Evolutionary conservation across 495 filamentous ascomycete genomes (phyloP).

Genomic region (Penicillium fimorum): DNA sequence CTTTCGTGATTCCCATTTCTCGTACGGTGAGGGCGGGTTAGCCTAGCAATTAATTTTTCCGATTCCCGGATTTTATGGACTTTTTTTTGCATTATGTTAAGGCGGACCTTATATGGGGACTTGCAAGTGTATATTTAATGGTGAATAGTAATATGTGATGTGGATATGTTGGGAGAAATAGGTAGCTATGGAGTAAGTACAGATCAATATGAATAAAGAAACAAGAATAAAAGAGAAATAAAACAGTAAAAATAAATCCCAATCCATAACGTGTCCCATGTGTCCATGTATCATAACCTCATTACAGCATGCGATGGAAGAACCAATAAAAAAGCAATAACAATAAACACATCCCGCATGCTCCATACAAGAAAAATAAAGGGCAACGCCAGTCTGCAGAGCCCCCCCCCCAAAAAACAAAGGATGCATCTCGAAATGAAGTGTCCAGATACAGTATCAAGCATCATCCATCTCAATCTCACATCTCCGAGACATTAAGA

Average conservation of each 20-base stretch:
- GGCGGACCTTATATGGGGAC: not conserved
- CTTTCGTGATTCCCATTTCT: slow-evolving; percentile 31
- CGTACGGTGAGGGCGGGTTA: not conserved
- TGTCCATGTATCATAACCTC: slow-evolving; percentile 35
- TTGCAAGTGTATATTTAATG: not conserved
- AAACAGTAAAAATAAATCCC: not conserved
- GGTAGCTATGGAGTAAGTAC: not conserved
- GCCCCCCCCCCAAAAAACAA: slow-evolving; percentile 11
- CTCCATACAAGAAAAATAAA: slow-evolving; percentile 10
- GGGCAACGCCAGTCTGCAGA: slow-evolving; percentile 10
- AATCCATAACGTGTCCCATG: slow-evolving; percentile 14
- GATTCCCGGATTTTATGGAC: not conserved
- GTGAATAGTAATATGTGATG: not conserved
- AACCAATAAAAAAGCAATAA: slow-evolving; percentile 2
- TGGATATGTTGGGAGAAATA: not conserved
- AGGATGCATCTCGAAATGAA: slow-evolving; percentile 1
- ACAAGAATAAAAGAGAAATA: slow-evolving; percentile 4
- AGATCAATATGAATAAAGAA: not conserved
- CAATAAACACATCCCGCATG: slow-evolving; percentile 4
- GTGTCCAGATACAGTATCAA: not conserved
- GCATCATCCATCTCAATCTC: not conserved
- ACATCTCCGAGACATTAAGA: not conserved
- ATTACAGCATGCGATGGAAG: slow-evolving; percentile 24
- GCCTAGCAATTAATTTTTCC: not conserved
- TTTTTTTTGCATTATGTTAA: not conserved